Base-by-base conservation (phyloP, 495 filamentous ascomycete species). In the Tuber magnatum region DNA sequence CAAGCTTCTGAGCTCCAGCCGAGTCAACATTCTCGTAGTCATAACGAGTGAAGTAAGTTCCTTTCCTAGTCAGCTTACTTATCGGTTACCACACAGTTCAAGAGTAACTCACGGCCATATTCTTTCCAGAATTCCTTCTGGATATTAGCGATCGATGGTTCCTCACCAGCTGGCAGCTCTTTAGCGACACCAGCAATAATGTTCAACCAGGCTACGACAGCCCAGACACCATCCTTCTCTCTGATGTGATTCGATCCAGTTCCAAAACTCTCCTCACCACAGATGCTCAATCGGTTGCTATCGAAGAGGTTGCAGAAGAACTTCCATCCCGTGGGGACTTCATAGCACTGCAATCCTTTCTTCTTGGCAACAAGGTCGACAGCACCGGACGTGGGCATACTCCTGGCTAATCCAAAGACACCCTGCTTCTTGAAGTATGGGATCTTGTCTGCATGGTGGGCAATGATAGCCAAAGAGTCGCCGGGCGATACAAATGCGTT, bases 231-330 rank as follows among this genome's bases (percentile, higher is more conserved):
- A 80, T 99, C 95, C 88, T 99, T 99, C 89, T 99, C 95, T 73
- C 95, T 91, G 83, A 99, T 97, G 84, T 99, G 95, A 86, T 99
- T 97, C 87, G 92, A 94, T n/a, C 95, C 95, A 3, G 95, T 99
- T 56, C 95, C 95, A 83, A 99, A 99, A 72, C 91, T 94, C 87
- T 99, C 95, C 84, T 99, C 95, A 65, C 95, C 95, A 83, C 95
- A 99, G 84, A 99, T 99, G 80, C 94, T 97, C 84, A 99, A 91
- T 88, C 97, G 97, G 85, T 97, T 87, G 77, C 94, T 92, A 82
- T 99, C 95, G 82, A 99, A 97, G 73, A 99, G 87, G 81, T 93
- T 95, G 84, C 95, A 99, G 90, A 99, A 99, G 88, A 99, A 99
- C 85, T 99, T 99, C 95, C 95, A 99, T 75, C 95, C 95, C 1